Conservation (phyloP, 208 protist genomes). For the Ichthyophonus hoferi region DNA sequence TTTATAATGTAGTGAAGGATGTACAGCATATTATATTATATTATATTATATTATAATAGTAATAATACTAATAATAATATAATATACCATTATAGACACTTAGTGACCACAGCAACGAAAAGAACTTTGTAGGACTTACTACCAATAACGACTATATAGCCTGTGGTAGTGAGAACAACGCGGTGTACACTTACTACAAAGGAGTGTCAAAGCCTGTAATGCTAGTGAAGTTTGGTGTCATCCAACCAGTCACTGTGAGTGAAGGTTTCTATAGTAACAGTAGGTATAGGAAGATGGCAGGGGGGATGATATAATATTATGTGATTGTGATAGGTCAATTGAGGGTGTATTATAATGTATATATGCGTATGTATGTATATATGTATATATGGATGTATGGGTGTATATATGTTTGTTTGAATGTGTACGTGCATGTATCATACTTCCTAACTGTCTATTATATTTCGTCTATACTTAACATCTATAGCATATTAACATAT, state of each 20-base stretch:
- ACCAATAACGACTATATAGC: conserved; percentile 52
- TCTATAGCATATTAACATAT: no score
- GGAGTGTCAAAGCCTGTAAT: conserved; percentile 49
- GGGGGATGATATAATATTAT: not conserved
- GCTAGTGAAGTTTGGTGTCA: conserved; percentile 37
- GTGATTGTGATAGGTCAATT: not conserved
- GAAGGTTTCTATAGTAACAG: not conserved
- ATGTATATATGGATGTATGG: no score
- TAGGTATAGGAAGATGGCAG: not conserved
- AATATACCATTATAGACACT: conserved; percentile 28
- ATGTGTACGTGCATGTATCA: no score
- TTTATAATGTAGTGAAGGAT: no score
- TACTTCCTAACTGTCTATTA: no score
- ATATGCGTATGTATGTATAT: no score
- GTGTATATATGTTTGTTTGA: no score
- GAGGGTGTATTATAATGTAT: no score
- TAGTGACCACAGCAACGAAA: conserved; percentile 55
- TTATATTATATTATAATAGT: no score
- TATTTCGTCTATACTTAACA: no score
- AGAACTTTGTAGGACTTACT: conserved; percentile 61
- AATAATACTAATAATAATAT: no score
- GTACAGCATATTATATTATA: no score
- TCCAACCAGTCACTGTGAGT: conserved; percentile 2
- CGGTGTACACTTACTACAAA: conserved; percentile 57
- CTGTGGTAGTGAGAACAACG: conserved; percentile 59